These are phyloP conservation scores for Ceratocystis albifundus DNA, from an alignment of 2,329 filamentous ascomycete genomes.

Conservation along the genomic window DNA sequence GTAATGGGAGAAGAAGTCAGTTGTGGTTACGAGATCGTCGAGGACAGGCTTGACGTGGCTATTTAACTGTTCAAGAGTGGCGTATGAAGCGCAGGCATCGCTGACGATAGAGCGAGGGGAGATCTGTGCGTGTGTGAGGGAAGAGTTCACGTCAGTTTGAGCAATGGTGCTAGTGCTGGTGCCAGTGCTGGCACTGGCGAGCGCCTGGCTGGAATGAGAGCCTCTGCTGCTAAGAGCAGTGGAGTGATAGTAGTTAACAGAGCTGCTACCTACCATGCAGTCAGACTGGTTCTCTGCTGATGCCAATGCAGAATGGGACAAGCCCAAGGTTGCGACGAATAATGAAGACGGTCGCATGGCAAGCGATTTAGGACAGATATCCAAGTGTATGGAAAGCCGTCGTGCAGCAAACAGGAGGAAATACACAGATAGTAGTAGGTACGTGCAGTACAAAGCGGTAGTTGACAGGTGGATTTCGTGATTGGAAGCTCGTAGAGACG, in stretches of 20 bases:
- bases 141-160: not conserved
- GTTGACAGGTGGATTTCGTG: not conserved
- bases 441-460: not conserved
- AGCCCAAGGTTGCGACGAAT: slow-evolving; percentile 1
- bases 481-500: not conserved
- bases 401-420: too few species aligned
- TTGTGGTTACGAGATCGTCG: slow-evolving; percentile 68
- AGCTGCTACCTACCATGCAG: slow-evolving; percentile 21
- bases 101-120: slow-evolving; percentile 80
- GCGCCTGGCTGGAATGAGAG: not conserved
- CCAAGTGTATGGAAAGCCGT: too few species aligned
- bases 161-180: slow-evolving; percentile 22
- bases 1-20: slow-evolving; percentile 98
- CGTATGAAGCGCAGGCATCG: slow-evolving; percentile 89
- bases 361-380: not conserved
- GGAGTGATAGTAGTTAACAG: slow-evolving; percentile 21
- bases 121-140: slow-evolving; percentile 46
- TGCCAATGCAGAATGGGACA: slow-evolving; percentile 7
- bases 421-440: too few species aligned
- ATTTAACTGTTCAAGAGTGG: slow-evolving; percentile 78
- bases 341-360: slow-evolving; percentile 3
- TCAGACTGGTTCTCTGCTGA: not conserved
- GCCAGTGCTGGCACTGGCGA: not conserved
- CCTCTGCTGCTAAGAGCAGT: too few species aligned
- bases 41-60: slow-evolving; percentile 61